A percentile compares a stretch with the other conserved stretches of the same genome.
Evolutionary conservation across 441 rosid genomes (phyloP).

Genomic region (Gossypium aridum): DNA sequence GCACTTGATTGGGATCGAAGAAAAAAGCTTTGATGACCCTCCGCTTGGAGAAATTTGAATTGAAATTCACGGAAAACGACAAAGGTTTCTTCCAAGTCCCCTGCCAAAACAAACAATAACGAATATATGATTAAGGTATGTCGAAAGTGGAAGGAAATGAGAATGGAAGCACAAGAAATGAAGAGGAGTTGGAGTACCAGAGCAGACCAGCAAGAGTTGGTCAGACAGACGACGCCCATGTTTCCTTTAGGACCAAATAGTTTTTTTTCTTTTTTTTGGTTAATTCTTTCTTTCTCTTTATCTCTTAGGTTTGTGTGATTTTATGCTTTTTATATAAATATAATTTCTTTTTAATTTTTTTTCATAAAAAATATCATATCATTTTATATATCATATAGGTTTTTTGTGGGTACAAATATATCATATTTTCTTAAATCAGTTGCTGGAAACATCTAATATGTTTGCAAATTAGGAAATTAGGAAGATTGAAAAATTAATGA

Average conservation of each 20-base stretch:
- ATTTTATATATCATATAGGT: too few species aligned
- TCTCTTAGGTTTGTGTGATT: too few species aligned
- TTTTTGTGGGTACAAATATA: too few species aligned
- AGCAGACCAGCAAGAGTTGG: background rate
- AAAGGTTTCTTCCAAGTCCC: constrained; percentile 2
- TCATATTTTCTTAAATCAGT: too few species aligned
- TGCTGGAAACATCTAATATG: too few species aligned
- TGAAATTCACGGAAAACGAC: background rate
- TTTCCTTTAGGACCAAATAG: background rate
- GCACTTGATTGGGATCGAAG: constrained; percentile 36
- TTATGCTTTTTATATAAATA: too few species aligned
- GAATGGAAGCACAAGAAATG: background rate
- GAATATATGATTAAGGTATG: background rate
- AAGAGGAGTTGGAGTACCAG: background rate
- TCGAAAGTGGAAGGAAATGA: background rate
- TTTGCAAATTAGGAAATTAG: too few species aligned
- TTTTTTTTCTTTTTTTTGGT: too few species aligned
- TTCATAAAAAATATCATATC: too few species aligned
- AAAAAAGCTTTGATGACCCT: constrained; percentile 22
- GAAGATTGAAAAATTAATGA: too few species aligned
- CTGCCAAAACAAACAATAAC: background rate
- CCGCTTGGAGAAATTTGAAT: background rate
- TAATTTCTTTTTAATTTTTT: too few species aligned
- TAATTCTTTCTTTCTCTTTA: too few species aligned
- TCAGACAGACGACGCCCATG: background rate